These are phyloP conservation scores for Aureoboletus auriporus DNA, from an alignment of 768 basidiomycete species.

Conservation along the genomic window DNA sequence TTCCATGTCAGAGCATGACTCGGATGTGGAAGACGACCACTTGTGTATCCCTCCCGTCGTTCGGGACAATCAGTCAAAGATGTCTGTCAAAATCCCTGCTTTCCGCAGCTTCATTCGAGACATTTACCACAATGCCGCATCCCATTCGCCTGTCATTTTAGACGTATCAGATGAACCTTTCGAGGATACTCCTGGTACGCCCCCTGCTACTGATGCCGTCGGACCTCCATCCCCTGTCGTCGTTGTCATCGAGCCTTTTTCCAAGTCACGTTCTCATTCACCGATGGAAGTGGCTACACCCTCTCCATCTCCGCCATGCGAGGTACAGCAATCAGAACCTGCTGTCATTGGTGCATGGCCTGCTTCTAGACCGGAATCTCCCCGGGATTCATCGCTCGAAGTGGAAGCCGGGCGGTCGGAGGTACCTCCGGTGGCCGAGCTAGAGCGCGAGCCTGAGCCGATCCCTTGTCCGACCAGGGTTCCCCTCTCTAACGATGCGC, in stretches of 20 bases:
- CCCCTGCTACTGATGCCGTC: background rate
- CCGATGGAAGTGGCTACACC: conserved; percentile 48
- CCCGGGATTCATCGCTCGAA: conserved; percentile 15
- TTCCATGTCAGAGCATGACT: conserved; percentile 37
- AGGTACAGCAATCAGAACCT: conserved; percentile 31
- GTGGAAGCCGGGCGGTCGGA: conserved; percentile 12
- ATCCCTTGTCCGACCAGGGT: conserved; percentile 10
- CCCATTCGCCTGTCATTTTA: conserved; percentile 10
- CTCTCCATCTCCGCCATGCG: conserved; percentile 24
- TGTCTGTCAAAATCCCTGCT: conserved; percentile 28
- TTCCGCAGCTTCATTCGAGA: conserved; percentile 30
- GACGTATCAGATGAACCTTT: conserved; percentile 9
- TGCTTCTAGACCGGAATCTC: conserved; percentile 33
- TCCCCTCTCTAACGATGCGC: conserved; percentile 6
- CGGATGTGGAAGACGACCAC: conserved; percentile 52
- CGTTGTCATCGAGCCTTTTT: conserved; percentile 10
- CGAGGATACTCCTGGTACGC: conserved; percentile 11
- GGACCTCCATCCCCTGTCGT: conserved; percentile 17
- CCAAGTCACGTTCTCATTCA: conserved; percentile 38
- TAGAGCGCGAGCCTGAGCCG: conserved; percentile 4
- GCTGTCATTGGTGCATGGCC: conserved; percentile 44
- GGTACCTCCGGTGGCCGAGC: background rate
- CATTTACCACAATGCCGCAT: conserved; percentile 15
- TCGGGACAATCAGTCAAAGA: conserved; percentile 12
- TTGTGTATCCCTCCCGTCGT: conserved; percentile 12